Base-by-base conservation (phyloP, 2,329 filamentous ascomycete genomes). In the Fusarium protoensiforme region DNA sequence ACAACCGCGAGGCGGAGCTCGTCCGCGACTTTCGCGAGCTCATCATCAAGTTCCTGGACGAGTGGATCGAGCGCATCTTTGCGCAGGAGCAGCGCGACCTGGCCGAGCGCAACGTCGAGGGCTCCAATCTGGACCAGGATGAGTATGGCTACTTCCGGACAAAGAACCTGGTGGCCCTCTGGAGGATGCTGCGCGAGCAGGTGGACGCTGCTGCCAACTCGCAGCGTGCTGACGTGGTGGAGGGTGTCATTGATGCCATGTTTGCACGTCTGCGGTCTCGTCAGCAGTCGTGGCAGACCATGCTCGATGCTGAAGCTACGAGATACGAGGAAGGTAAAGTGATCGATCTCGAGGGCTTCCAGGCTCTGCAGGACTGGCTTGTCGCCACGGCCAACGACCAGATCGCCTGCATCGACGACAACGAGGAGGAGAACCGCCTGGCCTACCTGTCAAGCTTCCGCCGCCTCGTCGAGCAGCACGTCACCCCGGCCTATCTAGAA, bases 381-480 rank as follows among this genome's bases (percentile, higher is more conserved):
- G 92, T 99, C 61, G 95, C 96, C 53, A 94, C 97, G 65, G 96
- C 97, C 76, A 99, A 99, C 84, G 96, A 99, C 84, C 96, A 99
- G 82, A 98, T 99, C 80, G 95, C 95, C 65, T 98, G 95, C 83
- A 98, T 99, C 78, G 96, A 98, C 81, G 97, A 98, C 79, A 93
- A 93, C 75, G 92, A 94, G 69, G 92, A 94, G 61, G 90, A 91
- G 61, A 90, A 90, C 68, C 91, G 92, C 35, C 86, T 93, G 29
- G 94, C 93, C 33, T 98, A 98, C 84, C 88, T 98, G 58, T 92
- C 94, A 5, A 92, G 92, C 78, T 98, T 98, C 89, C 91, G 91
- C 76, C 90, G 92, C 76, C 94, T 96, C 78, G 93, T 97, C 79
- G 93, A 94, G 80, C 88, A 93, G 3, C 87, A 96, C 36, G 93